phyloP scores from a whole-genome alignment of 345 rosid species.

The Turritis glabra region DNA sequence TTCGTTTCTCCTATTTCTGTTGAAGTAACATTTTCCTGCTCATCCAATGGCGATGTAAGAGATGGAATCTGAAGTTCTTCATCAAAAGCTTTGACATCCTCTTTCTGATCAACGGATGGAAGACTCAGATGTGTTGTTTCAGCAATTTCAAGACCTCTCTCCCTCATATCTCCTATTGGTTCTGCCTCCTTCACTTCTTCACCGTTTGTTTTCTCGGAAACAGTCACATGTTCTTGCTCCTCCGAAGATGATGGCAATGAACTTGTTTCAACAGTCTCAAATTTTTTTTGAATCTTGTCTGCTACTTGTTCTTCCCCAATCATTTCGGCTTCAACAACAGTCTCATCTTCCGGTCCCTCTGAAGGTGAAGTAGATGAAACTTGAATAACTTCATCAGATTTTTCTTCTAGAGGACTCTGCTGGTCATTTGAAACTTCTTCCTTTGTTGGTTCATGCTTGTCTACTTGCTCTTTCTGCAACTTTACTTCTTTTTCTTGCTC shows the following conservation, averaged over 20 bases:
- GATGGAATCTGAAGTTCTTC: background rate
- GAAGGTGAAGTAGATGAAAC: constrained; percentile 10
- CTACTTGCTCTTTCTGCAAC: background rate
- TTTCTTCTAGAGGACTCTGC: constrained; percentile 6
- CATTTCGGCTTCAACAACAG: background rate
- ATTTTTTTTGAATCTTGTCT: constrained; percentile 1
- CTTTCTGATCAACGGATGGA: background rate
- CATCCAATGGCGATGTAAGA: background rate
- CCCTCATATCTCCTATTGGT: background rate
- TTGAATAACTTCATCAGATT: background rate
- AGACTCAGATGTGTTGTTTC: background rate
- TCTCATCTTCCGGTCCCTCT: constrained; percentile 1
- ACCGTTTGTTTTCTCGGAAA: background rate
- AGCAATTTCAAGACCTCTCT: constrained; percentile 1
- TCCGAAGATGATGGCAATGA: background rate
- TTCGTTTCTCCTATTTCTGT: constrained; percentile 12
- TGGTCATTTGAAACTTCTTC: constrained; percentile 20
- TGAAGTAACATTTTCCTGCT: background rate
- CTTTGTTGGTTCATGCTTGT: constrained; percentile 3
- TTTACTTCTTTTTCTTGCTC: constrained; percentile 3
- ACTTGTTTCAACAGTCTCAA: constrained; percentile 9
- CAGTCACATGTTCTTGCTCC: background rate
- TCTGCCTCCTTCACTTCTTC: constrained; percentile 7
- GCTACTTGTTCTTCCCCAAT: constrained; percentile 23
- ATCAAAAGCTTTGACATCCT: background rate